These are phyloP conservation scores for Phyllachora maydis DNA, from an alignment of 2,329 filamentous ascomycete genomes.

Conservation along the genomic window DNA sequence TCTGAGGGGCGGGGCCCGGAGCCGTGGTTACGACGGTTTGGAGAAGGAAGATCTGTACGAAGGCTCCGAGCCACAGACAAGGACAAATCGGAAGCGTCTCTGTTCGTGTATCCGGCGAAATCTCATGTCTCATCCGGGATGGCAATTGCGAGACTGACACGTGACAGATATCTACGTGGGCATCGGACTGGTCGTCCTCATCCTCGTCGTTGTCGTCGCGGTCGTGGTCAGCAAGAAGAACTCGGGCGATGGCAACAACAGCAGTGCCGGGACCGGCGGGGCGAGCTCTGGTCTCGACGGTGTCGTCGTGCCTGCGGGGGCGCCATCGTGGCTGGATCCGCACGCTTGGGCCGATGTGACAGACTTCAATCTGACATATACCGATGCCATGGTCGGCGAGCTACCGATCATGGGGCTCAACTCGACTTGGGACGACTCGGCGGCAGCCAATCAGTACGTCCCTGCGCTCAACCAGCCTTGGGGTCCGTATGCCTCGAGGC, in stretches of 20 bases:
- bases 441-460: constrained; percentile 57
- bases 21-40: constrained; percentile 24
- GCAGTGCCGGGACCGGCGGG: constrained; percentile 5
- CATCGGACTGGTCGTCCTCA: constrained; percentile 29
- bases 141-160: no score
- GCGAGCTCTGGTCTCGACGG: constrained; percentile 23
- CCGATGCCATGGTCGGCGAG: constrained; percentile 61
- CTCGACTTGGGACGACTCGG: constrained; percentile 68
- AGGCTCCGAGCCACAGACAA: constrained; percentile 19
- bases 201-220: constrained; percentile 47
- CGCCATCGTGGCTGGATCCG: constrained; percentile 69
- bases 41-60: constrained; percentile 26
- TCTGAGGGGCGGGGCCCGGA: constrained; percentile 6
- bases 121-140: no score
- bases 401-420: constrained; percentile 84
- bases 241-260: constrained; percentile 11
- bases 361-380: constrained; percentile 92
- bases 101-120: constrained; percentile 31
- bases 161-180: constrained; percentile 29
- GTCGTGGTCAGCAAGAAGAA: constrained; percentile 47
- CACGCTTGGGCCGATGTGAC: constrained; percentile 79
- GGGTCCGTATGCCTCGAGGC: constrained; percentile 53
- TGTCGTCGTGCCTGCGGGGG: constrained; percentile 34
- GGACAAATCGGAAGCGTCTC: constrained; percentile 43
- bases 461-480: constrained; percentile 58